Base-by-base conservation (phyloP, 1,284 basidiomycete species). In the Xanthoconium separans region DNA sequence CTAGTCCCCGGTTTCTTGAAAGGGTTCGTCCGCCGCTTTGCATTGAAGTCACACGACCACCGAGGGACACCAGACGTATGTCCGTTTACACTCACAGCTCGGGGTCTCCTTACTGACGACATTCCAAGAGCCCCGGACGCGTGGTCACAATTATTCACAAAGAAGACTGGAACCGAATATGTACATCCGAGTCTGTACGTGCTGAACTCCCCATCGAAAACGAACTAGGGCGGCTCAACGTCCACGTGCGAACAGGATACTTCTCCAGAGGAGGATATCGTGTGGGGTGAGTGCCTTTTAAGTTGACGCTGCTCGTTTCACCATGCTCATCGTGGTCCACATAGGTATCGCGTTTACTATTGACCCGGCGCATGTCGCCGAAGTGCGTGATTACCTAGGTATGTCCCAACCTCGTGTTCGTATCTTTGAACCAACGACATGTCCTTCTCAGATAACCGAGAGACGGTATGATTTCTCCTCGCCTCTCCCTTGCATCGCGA, bases 41-140 rank as follows among this genome's bases (percentile, higher is more conserved):
- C 92, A 0, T 89, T 94, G 73, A 81, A 83, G 66, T 92, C 89
- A 44, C 87, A 89, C 70, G 93, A 94, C 65, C 93, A 95, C 70
- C 79, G 89, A 27, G 90, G 89, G 18, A 91, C 89, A 5, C 86
- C 83, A 5, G 83, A 90, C 76, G 89, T 88, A 45, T 34, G 68
- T 44, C 15, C 5, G 16, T 10, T 37, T 22, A 20, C 8, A 4
- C 11, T 1, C n/a, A n/a, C 3, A 2, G 20, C 6, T 8, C 10
- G 24, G 10, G 27, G 18, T 13, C 15, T 8, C 22, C 20, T 27
- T 46, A n/a, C n/a, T 20, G 39, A 29, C 12, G 24, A 33, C 6
- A 10, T 12, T 11, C 18, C 15, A 36, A 90, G 85, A 80, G 74
- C 55, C 89, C 89, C 9, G 92, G 92, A 5, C 75, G 91, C 22